Evolutionary conservation across 2,329 filamentous ascomycete genomes (phyloP).

Genomic region (Fusarium sp.): DNA sequence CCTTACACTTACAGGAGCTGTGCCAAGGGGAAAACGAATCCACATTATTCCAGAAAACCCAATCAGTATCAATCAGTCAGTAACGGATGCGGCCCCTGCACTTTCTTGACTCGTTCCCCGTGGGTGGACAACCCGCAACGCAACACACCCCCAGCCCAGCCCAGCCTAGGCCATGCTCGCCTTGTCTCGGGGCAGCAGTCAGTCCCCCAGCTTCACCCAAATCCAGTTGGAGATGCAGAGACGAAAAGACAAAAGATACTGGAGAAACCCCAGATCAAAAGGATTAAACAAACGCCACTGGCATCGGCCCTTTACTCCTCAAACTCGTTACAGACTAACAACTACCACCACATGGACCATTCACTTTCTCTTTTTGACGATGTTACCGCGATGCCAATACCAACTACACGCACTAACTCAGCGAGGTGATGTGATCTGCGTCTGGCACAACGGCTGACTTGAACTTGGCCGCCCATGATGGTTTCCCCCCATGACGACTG

Average conservation of each 20-base stretch:
- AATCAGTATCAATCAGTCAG: conserved; percentile 7
- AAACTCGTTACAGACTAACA: conserved; percentile 31
- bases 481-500: conserved; percentile 47
- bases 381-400: conserved; percentile 6
- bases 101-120: conserved; percentile 20
- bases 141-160: conserved; percentile 5
- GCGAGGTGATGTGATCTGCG: conserved; percentile 24
- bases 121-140: conserved; percentile 15
- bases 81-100: conserved; percentile 10
- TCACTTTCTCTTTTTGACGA: conserved; percentile 1
- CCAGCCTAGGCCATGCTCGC: conserved; percentile 14
- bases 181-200: conserved; percentile 2
- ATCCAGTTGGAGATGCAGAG: background rate
- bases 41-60: conserved; percentile 38
- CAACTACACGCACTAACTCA: conserved; percentile 9
- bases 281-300: conserved; percentile 40
- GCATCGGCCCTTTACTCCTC: conserved; percentile 46
- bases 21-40: conserved; percentile 18
- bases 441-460: conserved; percentile 12
- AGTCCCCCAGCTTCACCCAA: background rate
- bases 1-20: background rate
- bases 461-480: conserved; percentile 15
- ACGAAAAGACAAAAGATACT: background rate
- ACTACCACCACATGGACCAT: conserved; percentile 18
- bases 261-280: conserved; percentile 29